These are phyloP conservation scores for Elaeis oleifera DNA, from an alignment of 202 grass and related monocot species.

Conservation along the genomic window DNA sequence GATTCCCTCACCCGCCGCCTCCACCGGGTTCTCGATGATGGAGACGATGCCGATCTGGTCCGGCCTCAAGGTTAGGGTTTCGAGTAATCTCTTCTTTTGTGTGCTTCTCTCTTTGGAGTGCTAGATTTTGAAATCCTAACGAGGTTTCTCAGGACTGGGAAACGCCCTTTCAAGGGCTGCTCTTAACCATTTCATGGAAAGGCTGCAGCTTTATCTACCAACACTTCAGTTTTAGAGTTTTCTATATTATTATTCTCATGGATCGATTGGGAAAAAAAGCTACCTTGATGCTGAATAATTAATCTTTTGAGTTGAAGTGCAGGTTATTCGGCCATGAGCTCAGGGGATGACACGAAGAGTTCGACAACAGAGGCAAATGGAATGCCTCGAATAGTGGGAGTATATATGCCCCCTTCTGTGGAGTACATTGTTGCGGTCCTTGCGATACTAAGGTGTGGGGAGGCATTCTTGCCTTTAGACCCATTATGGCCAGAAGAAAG, in stretches of 20 bases:
- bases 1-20: constrained; percentile 34
- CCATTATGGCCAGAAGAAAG: constrained; percentile 69
- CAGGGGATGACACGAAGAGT: neutral
- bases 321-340: neutral
- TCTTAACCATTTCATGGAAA: too few species aligned
- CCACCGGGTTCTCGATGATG: constrained; percentile 12
- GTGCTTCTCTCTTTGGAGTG: too few species aligned
- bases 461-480: constrained; percentile 82
- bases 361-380: neutral
- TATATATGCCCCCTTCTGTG: constrained; percentile 53
- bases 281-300: neutral
- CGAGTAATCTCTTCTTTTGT: too few species aligned
- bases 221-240: too few species aligned
- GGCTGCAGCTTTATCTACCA: too few species aligned
- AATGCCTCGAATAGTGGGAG: constrained; percentile 39
- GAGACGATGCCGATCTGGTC: constrained; percentile 21
- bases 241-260: too few species aligned
- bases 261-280: too few species aligned
- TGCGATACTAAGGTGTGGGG: constrained; percentile 59
- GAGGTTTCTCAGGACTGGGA: too few species aligned
- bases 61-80: neutral
- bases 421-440: constrained; percentile 63
- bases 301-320: neutral
- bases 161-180: too few species aligned
- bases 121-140: too few species aligned